A percentile compares a stretch with the other conserved stretches of the same genome.
Evolutionary conservation across 1,284 basidiomycete genomes (phyloP).

Genomic region (Trametes sp.): DNA sequence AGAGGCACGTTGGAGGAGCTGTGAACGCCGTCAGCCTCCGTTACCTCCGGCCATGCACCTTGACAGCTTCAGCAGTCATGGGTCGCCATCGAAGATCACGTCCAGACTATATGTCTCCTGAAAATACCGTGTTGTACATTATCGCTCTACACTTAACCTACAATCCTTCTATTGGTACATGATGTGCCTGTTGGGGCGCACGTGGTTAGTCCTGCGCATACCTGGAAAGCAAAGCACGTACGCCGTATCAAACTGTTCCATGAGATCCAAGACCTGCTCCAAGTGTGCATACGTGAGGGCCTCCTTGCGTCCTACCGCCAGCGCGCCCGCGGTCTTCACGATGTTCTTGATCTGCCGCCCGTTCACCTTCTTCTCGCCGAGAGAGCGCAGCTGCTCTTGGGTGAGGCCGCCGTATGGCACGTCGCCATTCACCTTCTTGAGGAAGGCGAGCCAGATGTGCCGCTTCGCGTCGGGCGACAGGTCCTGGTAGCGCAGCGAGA

Average conservation of each 20-base stretch:
- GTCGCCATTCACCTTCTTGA: constrained; percentile 53
- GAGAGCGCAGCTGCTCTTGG: constrained; percentile 50
- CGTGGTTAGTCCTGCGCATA: too few relatives aligned
- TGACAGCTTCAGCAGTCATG: too few relatives aligned
- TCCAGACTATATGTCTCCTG: too few relatives aligned
- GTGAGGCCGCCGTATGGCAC: constrained; percentile 45
- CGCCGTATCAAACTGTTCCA: constrained; percentile 65
- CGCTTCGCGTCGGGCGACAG: constrained; percentile 57
- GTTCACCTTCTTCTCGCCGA: constrained; percentile 61
- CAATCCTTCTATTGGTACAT: constrained; percentile 36
- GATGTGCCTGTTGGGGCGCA: constrained; percentile 34
- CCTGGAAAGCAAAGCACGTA: constrained; percentile 37
- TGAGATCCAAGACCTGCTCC: constrained; percentile 62
- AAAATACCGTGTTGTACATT: background rate
- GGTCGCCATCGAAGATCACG: background rate
- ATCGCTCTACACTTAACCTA: background rate
- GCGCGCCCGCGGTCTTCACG: constrained; percentile 64
- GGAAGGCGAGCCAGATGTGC: constrained; percentile 67
- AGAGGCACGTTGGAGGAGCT: background rate
- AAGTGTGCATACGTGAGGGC: constrained; percentile 56
- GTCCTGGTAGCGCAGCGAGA: constrained; percentile 66
- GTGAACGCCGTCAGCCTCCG: constrained; percentile 10
- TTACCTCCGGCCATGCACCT: constrained; percentile 18
- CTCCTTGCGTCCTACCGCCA: constrained; percentile 58
- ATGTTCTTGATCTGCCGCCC: constrained; percentile 74